Evolutionary conservation across 306 rosid species (phyloP).

Genomic region (Lathyrus sativus): DNA sequence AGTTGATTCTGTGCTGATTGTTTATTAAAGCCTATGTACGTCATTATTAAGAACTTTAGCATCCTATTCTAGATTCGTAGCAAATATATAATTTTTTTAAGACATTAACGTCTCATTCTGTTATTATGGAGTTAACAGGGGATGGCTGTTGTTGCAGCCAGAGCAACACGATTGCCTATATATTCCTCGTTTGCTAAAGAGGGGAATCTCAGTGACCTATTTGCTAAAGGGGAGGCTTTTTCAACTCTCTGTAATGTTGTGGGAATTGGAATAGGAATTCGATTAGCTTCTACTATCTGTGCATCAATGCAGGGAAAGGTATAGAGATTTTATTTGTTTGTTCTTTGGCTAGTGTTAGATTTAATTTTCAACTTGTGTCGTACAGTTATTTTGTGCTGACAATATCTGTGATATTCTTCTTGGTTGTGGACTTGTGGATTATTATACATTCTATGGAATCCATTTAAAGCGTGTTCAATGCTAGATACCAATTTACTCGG

Average conservation of each 20-base stretch:
- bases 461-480: neutral
- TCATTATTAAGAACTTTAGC: constrained; percentile 18
- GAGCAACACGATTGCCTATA: constrained; percentile 98
- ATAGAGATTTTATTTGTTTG: constrained; percentile 29
- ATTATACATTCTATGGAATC: neutral
- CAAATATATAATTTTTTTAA: neutral
- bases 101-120: constrained; percentile 16
- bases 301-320: constrained; percentile 95
- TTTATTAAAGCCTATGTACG: neutral
- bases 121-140: constrained; percentile 62
- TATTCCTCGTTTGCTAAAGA: constrained; percentile 97
- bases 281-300: constrained; percentile 89
- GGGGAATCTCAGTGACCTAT: constrained; percentile 97
- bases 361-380: neutral
- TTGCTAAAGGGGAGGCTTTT: constrained; percentile 99
- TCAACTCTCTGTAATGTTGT: constrained; percentile 91
- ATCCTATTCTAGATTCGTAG: constrained; percentile 1
- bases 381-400: constrained; percentile 12
- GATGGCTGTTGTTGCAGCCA: constrained; percentile 97
- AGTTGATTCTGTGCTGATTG: constrained; percentile 10
- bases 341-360: constrained; percentile 20
- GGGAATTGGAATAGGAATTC: constrained; percentile 92
- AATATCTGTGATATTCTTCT: neutral
- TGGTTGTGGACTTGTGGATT: constrained; percentile 10
- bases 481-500: neutral